Evolutionary conservation across 208 protist genomes (phyloP).

Genomic region (Phytomonas francai): DNA sequence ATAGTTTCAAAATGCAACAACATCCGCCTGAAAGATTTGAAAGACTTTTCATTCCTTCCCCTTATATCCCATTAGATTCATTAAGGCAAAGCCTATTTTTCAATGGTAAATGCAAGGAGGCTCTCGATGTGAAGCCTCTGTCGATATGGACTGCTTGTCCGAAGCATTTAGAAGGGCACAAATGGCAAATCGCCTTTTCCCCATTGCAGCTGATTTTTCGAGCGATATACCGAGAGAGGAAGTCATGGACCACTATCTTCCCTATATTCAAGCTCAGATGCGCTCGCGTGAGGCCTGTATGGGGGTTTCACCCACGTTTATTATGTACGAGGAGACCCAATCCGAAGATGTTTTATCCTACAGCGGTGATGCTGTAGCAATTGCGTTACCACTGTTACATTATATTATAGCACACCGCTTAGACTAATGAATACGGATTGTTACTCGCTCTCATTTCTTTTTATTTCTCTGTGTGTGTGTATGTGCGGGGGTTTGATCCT

Average conservation of each 20-base stretch:
- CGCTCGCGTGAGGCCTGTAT: neutral
- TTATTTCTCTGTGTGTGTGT: too few relatives aligned
- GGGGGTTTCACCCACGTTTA: neutral
- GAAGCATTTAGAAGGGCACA: slow-evolving; percentile 74
- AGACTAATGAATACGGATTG: neutral
- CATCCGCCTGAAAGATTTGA: neutral
- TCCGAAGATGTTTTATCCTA: neutral
- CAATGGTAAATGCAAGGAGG: neutral
- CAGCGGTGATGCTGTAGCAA: neutral
- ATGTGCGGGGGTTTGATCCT: neutral
- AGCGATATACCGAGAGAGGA: slow-evolving; percentile 23
- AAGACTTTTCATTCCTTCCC: neutral
- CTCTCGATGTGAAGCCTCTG: neutral
- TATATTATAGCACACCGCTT: neutral
- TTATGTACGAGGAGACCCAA: neutral
- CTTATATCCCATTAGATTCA: neutral
- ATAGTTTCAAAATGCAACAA: neutral
- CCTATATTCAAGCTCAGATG: slow-evolving; percentile 16
- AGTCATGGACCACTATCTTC: slow-evolving; percentile 38
- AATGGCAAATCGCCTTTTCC: slow-evolving; percentile 38
- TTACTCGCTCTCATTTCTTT: neutral
- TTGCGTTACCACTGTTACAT: neutral
- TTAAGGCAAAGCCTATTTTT: neutral
- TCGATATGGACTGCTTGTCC: neutral
- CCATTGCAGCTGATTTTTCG: slow-evolving; percentile 39